Conservation (phyloP, 306 rosid genomes). For the Oxytropis ochrocephala region DNA sequence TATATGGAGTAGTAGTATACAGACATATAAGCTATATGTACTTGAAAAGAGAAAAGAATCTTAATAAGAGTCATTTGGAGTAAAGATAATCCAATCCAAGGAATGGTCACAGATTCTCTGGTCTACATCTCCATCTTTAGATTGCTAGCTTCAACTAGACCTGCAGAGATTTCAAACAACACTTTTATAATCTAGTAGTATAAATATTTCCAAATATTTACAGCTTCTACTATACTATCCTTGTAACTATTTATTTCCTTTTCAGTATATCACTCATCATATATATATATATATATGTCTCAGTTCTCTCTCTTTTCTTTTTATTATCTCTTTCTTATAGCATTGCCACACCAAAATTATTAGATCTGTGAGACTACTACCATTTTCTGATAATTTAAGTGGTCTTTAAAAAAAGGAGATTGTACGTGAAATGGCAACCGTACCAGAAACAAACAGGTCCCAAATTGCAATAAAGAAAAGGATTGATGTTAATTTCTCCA, state of each 20-base stretch:
- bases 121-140: conserved; percentile 70
- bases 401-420: not conserved
- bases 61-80: conserved; percentile 26
- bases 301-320: not conserved
- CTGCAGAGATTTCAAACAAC: conserved; percentile 43
- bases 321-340: not conserved
- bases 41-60: conserved; percentile 36
- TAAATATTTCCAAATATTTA: too few relatives aligned
- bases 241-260: not conserved
- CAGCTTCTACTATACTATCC: not conserved
- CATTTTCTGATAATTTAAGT: not conserved
- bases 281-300: too few relatives aligned
- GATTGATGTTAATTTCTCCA: not conserved
- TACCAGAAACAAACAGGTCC: conserved; percentile 19
- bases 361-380: not conserved
- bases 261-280: not conserved
- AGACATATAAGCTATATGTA: conserved; percentile 49
- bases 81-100: conserved; percentile 29
- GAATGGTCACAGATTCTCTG: conserved; percentile 25
- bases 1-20: conserved; percentile 49
- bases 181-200: conserved; percentile 25
- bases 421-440: conserved; percentile 18
- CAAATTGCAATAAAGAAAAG: conserved; percentile 11
- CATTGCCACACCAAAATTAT: not conserved
- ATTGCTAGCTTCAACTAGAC: conserved; percentile 57